These are phyloP conservation scores for Hirsutella minnesotensis DNA, from an alignment of 2,329 filamentous ascomycete species.

Conservation along the genomic window DNA sequence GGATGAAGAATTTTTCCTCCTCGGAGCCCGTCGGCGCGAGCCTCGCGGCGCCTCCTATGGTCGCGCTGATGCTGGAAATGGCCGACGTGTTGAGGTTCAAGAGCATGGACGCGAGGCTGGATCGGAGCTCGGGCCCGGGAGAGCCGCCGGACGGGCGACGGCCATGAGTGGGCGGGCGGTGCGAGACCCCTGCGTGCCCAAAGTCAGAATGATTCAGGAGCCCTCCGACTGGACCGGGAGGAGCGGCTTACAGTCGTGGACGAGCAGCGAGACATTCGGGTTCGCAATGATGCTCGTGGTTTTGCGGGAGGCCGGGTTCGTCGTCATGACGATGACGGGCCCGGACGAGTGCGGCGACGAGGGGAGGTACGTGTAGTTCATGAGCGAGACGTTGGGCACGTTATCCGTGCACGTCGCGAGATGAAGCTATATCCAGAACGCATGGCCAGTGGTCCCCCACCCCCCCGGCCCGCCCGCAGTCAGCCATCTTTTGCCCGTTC, in stretches of 20 bases:
- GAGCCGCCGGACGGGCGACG: constrained; percentile 48
- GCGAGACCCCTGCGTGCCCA: constrained; percentile 57
- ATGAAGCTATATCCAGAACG: constrained; percentile 58
- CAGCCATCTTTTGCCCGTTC: too few species aligned
- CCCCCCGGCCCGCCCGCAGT: too few species aligned
- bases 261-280: constrained; percentile 81
- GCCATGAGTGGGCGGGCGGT: constrained; percentile 68
- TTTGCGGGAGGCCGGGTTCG: constrained; percentile 66
- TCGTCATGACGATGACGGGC: constrained; percentile 95
- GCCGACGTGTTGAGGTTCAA: constrained; percentile 86
- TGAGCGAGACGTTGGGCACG: constrained; percentile 83
- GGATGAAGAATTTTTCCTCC: constrained; percentile 75
- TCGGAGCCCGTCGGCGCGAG: constrained; percentile 63
- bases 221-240: background rate
- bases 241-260: constrained; percentile 63
- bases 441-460: too few species aligned
- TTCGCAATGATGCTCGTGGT: constrained; percentile 74
- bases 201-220: background rate
- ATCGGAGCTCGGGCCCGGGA: constrained; percentile 51
- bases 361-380: constrained; percentile 98
- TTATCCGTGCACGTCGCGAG: constrained; percentile 81
- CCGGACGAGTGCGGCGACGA: constrained; percentile 53
- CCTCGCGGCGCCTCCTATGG: constrained; percentile 78
- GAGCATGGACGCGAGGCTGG: constrained; percentile 70
- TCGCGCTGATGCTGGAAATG: constrained; percentile 79